phyloP scores from a whole-genome alignment of 129 eudicot species.

The Flaveria bidentis region DNA sequence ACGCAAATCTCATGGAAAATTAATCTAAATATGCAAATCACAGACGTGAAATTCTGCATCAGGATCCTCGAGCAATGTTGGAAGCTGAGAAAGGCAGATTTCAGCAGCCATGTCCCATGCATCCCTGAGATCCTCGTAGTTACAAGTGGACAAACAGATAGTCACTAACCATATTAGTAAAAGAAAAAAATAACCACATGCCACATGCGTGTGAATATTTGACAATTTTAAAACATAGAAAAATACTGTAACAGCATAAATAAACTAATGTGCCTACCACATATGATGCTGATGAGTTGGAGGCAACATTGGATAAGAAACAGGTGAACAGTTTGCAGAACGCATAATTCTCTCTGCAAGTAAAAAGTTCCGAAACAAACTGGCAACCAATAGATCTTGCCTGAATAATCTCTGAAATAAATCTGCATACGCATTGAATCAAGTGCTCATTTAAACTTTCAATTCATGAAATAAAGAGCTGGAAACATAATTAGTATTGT shows the following conservation, averaged over 20 bases:
- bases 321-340: slow-evolving; percentile 97
- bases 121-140: slow-evolving; percentile 53
- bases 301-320: slow-evolving; percentile 89
- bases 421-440: slow-evolving; percentile 50
- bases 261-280: slow-evolving; percentile 55
- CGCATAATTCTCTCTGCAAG: slow-evolving; percentile 98
- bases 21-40: neutral
- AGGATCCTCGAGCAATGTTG: slow-evolving; percentile 76
- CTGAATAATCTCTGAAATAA: slow-evolving; percentile 92
- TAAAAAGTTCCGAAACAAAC: slow-evolving; percentile 86
- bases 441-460: neutral
- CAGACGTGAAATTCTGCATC: slow-evolving; percentile 88
- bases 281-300: slow-evolving; percentile 99
- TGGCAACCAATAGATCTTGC: slow-evolving; percentile 96
- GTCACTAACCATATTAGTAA: neutral
- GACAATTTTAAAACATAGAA: neutral
- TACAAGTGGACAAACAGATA: slow-evolving; percentile 14
- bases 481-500: neutral
- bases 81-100: slow-evolving; percentile 95
- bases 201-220: neutral
- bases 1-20: neutral
- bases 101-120: slow-evolving; percentile 99
- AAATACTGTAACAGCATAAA: neutral
- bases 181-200: neutral
- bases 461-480: slow-evolving; percentile 12